These are phyloP conservation scores for Wilhelminamyces savonicus DNA, from an alignment of 805 yeast genomes.

Conservation along the genomic window DNA sequence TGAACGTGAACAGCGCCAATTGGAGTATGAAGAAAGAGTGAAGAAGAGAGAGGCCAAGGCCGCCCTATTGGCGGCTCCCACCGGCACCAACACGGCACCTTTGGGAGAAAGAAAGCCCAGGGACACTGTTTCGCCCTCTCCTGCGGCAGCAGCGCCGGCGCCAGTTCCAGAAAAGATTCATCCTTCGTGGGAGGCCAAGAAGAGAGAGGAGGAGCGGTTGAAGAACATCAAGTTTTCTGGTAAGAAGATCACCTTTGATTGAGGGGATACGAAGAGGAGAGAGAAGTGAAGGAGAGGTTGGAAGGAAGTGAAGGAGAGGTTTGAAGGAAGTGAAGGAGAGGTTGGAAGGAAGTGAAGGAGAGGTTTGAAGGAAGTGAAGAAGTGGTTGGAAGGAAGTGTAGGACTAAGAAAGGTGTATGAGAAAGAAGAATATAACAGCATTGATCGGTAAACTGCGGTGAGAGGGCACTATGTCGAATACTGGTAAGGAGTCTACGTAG, in stretches of 20 bases:
- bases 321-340: too few species aligned
- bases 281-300: too few species aligned
- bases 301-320: too few species aligned
- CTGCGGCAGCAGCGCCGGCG: slow-evolving; percentile 9
- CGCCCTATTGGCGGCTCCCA: slow-evolving; percentile 21
- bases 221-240: slow-evolving; percentile 71
- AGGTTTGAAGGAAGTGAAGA: too few species aligned
- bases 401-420: too few species aligned
- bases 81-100: slow-evolving; percentile 35
- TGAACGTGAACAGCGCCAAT: slow-evolving; percentile 54
- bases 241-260: slow-evolving; percentile 75
- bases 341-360: too few species aligned
- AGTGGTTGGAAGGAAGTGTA: too few species aligned
- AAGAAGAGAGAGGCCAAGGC: slow-evolving; percentile 58
- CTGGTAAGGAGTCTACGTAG: too few species aligned
- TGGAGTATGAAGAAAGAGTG: slow-evolving; percentile 68
- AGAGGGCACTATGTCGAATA: too few species aligned
- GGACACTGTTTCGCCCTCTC: slow-evolving; percentile 2
- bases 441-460: too few species aligned
- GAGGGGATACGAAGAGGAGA: slow-evolving; percentile 1
- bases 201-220: slow-evolving; percentile 58
- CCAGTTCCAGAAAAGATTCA: slow-evolving; percentile 39
- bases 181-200: slow-evolving; percentile 98
- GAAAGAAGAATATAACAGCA: too few species aligned
- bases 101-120: slow-evolving; percentile 27